Evolutionary conservation across 2,329 filamentous ascomycete genomes (phyloP), one percentile per base, ranked within the genome.

Genomic region (Coniella vitis): DNA sequence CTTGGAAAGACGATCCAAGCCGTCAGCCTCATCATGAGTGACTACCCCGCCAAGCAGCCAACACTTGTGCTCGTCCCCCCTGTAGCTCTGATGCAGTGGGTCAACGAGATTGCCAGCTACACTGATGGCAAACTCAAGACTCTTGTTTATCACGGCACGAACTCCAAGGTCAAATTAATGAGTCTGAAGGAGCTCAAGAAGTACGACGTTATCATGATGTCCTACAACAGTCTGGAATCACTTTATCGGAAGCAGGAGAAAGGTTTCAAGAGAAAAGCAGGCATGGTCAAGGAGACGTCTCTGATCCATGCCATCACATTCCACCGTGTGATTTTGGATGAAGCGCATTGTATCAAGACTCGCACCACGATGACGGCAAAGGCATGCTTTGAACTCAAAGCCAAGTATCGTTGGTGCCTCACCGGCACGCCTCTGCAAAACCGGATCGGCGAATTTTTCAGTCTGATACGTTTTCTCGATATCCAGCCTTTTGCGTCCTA

Each of bases 1-100:
- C 87, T 98, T 69, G 93, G 93, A 43, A 98, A 98, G 71, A 98
- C 93, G 0, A 97, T 98, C 44, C 93, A 98, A 67, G 91, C 93
- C 2, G 93, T 98, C 16, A 40, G 45, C 21, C 77, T 98, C 38
- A 90, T 98, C 66, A 97, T 97, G 93, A 96, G 91, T 1, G 90
- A 97, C 63, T 96, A 87, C 60, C 91, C 90, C 3, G 86, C 83
- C 19, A 86, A 85, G 57, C 71, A 84, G 47, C 91, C 93, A 1
- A 87, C 89, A 0, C 74, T 97, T 4, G 90, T 97, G 1, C 76
- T 96, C 31, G 90, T 95, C 1, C 91, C 91, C 0, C 91, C 91
- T 0, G 91, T 96, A 36, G 91, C 91, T 36, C 70, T 97, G 43
- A 94, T 96, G 86, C 91, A 97, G 63, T 97, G 91, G 91, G 86